Base-by-base conservation (phyloP, 345 rosid species). In the Ailanthus altissimus region DNA sequence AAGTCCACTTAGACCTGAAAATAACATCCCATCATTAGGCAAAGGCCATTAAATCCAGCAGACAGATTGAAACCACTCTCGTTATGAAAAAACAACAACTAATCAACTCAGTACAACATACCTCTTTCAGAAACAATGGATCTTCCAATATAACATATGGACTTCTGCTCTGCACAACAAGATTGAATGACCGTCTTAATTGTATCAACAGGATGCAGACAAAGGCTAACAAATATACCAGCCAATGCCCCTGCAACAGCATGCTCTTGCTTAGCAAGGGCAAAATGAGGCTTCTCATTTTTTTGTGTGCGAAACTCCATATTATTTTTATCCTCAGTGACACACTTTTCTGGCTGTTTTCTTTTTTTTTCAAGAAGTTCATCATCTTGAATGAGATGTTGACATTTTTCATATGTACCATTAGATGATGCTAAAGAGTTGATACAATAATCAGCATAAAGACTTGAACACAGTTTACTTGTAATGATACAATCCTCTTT, bases 211-310 rank as follows among this genome's bases (percentile, higher is more conserved):
- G 97, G 98, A 81, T 94, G 97, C 65, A 93, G 88, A 88, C 94
- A 94, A 63, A 94, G 89, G 86, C 98, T 94, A 73, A 94, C 94
- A 70, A 86, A 88, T 67, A 85, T 77, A 72, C 97, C 97, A 63
- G 97, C 91, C 75, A 90, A 85, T 56, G 97, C 97, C 79, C 98
- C 98, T 4, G 97, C 93, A 85, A 91, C 89, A 79, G 98, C 98
- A 87, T 94, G 97, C 77, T 86, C 86, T 83, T 87, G 91, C 89
- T 87, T 91, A 77, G 90, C 90, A 78, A 84, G 67, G 32, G 85
- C 49, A 79, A 60, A 74, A 40, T 72, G 74, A 70, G 89, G 80
- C 43, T 82, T 83, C 84, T 81, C 85, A 63, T 13, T 26, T 62
- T 80, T 65, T 62, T 74, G 59, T 15, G 81, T 65, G 72, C 47